Evolutionary conservation across 202 grass and related monocot species (phyloP).

Genomic region (Hordeum pubiflorum): DNA sequence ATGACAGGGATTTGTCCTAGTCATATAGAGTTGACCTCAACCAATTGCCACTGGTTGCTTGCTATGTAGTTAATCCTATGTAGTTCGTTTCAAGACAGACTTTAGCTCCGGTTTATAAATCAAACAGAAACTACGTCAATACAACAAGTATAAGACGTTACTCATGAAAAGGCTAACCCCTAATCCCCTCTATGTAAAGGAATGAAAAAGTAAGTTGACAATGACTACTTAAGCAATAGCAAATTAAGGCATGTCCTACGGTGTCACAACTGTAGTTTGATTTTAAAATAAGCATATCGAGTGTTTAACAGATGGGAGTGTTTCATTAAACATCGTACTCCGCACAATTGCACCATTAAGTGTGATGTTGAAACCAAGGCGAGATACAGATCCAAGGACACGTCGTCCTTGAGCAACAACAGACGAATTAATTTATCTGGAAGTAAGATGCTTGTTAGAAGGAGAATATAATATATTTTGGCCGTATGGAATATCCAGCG

Average conservation of each 20-base stretch:
- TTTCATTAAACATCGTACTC: background rate
- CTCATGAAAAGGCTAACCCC: no score
- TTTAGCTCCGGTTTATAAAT: no score
- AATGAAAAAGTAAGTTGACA: background rate
- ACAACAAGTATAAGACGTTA: no score
- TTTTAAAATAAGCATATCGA: background rate
- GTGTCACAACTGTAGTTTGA: no score
- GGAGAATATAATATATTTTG: background rate
- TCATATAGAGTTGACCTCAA: background rate
- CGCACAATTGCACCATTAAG: background rate
- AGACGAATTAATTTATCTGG: no score
- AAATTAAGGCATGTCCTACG: no score
- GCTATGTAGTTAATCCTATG: no score
- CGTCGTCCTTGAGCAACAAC: background rate
- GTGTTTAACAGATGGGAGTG: no score
- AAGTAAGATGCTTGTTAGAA: conserved; percentile 14
- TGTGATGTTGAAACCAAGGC: background rate
- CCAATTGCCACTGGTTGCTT: background rate
- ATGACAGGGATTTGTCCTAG: background rate
- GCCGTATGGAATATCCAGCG: no score
- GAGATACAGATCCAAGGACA: background rate
- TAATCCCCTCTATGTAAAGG: background rate
- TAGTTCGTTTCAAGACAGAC: no score
- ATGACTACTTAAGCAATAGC: no score
- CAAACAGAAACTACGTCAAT: no score